Conservation (phyloP, 2,329 filamentous ascomycete species). For the Pyrenophora teres region DNA sequence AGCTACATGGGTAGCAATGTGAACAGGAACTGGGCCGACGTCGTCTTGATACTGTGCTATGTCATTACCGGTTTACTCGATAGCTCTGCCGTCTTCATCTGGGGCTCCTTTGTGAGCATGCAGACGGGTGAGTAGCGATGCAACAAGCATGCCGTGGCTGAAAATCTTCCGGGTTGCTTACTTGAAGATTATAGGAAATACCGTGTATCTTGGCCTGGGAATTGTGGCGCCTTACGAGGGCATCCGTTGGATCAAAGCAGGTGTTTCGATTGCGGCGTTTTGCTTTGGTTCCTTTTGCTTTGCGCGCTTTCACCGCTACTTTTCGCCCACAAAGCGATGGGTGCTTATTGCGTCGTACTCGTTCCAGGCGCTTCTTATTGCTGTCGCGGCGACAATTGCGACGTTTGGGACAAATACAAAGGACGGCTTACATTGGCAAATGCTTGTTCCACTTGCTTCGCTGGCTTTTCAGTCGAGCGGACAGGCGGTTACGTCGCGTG, state of each 20-base stretch:
- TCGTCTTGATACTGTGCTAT: constrained; percentile 73
- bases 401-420: constrained; percentile 46
- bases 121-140: constrained; percentile 65
- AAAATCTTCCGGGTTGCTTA: constrained; percentile 17
- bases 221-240: constrained; percentile 60
- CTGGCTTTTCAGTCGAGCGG: constrained; percentile 79
- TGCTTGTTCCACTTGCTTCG: constrained; percentile 69
- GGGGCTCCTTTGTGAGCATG: constrained; percentile 83
- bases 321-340: constrained; percentile 66
- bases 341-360: constrained; percentile 59
- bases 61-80: constrained; percentile 78
- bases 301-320: constrained; percentile 67
- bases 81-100: constrained; percentile 75
- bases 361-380: constrained; percentile 50
- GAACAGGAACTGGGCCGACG: constrained; percentile 66
- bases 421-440: constrained; percentile 52
- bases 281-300: constrained; percentile 75
- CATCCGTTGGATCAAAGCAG: constrained; percentile 72
- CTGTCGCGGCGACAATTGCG: constrained; percentile 51
- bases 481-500: constrained; percentile 75
- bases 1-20: constrained; percentile 55
- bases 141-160: neutral
- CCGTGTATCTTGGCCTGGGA: constrained; percentile 77
- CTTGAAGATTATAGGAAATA: constrained; percentile 61
- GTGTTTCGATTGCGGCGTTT: constrained; percentile 71